Evolutionary conservation across 108 stramenopile genomes (phyloP).

Genomic region (Cylindrotheca closterium): DNA sequence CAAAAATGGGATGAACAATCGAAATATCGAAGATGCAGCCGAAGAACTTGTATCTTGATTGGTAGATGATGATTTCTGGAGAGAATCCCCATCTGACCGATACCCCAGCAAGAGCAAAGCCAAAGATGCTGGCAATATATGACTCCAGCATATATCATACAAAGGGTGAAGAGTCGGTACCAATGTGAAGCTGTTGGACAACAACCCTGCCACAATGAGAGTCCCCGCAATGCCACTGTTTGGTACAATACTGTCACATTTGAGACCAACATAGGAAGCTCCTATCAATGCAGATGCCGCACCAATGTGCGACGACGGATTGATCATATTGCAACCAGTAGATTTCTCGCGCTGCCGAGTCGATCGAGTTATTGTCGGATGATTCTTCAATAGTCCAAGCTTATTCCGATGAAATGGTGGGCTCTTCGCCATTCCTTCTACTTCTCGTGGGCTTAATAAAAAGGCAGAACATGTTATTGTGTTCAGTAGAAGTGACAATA

Average conservation of each 20-base stretch:
- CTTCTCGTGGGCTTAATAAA: background rate
- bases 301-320: too few species aligned
- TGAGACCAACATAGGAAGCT: constrained; percentile 25
- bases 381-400: too few species aligned
- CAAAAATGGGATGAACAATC: constrained; percentile 51
- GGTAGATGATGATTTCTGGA: background rate
- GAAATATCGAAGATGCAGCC: constrained; percentile 13
- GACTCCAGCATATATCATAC: constrained; percentile 68
- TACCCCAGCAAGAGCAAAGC: constrained; percentile 51
- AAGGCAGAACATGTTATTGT: background rate
- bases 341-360: too few species aligned
- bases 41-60: constrained; percentile 11
- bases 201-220: constrained; percentile 39
- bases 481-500: too few species aligned
- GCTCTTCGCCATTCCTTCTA: too few species aligned
- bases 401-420: too few species aligned
- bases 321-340: too few species aligned
- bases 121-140: constrained; percentile 65
- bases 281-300: constrained; percentile 24
- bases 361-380: too few species aligned
- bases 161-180: constrained; percentile 48
- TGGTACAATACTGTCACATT: constrained; percentile 10
- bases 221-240: constrained; percentile 52
- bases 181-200: constrained; percentile 42
- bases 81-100: background rate